phyloP scores from a whole-genome alignment of 495 filamentous ascomycete genomes.

The Aspergillus cristatus region DNA sequence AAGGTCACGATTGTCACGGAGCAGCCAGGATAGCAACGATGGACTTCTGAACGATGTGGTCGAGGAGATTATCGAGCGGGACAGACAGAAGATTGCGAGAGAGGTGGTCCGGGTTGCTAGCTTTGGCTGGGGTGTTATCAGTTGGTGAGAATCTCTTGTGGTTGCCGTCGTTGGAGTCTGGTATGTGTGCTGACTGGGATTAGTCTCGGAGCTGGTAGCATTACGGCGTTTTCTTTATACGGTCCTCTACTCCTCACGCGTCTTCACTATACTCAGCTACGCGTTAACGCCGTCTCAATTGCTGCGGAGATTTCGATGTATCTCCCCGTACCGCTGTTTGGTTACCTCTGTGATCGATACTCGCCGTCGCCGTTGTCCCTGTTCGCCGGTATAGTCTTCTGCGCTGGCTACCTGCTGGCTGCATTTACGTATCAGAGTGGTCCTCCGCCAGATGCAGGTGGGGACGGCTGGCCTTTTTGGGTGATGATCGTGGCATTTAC shows the following conservation, averaged over 20 bases:
- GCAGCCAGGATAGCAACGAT: conserved; percentile 33
- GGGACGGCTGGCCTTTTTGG: conserved; percentile 61
- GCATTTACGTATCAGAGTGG: conserved; percentile 66
- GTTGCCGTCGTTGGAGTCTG: not conserved
- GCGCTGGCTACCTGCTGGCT: conserved; percentile 72
- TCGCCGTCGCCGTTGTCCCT: conserved; percentile 67
- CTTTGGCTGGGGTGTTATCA: conserved; percentile 53
- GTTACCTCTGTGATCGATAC: conserved; percentile 81
- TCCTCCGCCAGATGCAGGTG: conserved; percentile 44
- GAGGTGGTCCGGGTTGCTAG: conserved; percentile 43
- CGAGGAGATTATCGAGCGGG: conserved; percentile 49
- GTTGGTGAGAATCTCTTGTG: conserved; percentile 33
- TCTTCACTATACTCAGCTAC: conserved; percentile 78
- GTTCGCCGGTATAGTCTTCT: conserved; percentile 64
- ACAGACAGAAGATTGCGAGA: conserved; percentile 43
- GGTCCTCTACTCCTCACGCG: conserved; percentile 76
- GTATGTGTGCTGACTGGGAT: conserved; percentile 3
- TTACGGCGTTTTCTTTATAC: conserved; percentile 86
- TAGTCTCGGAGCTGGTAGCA: conserved; percentile 71
- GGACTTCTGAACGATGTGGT: conserved; percentile 53
- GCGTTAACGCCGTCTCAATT: conserved; percentile 82
- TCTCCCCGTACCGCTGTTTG: conserved; percentile 77
- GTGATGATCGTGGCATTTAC: conserved; percentile 81
- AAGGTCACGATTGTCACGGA: not conserved
- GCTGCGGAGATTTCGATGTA: conserved; percentile 81